These are phyloP conservation scores for Stagonosporopsis chrysanthemi DNA, from an alignment of 2,329 filamentous ascomycete genomes.

Conservation along the genomic window DNA sequence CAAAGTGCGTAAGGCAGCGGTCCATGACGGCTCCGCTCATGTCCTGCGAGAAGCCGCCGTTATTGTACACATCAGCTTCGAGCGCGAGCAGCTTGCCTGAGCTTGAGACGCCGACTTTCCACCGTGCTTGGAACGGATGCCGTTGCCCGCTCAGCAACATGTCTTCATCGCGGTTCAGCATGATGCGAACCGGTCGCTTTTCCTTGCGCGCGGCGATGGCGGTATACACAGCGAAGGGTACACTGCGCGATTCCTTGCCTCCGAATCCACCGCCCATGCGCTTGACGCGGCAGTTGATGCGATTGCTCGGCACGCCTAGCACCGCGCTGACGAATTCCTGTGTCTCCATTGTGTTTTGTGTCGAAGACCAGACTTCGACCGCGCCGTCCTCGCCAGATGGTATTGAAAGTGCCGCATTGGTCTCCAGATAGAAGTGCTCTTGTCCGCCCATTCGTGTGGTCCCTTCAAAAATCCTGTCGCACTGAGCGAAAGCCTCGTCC, in stretches of 20 bases:
- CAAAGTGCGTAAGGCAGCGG: conserved; percentile 82
- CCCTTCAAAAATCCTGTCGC: conserved; percentile 84
- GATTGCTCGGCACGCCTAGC: conserved; percentile 82
- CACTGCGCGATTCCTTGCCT: conserved; percentile 87
- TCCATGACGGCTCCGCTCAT: conserved; percentile 81
- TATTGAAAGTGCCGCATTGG: conserved; percentile 81
- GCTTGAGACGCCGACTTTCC: conserved; percentile 91
- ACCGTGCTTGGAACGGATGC: conserved; percentile 86
- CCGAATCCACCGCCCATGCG: conserved; percentile 92
- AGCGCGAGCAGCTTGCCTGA: conserved; percentile 91
- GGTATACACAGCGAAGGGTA: conserved; percentile 81
- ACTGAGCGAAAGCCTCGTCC: conserved; percentile 75
- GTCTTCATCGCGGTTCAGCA: conserved; percentile 95
- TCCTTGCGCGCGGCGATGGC: conserved; percentile 87
- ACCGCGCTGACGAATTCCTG: conserved; percentile 78
- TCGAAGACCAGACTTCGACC: conserved; percentile 77
- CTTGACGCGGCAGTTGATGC: conserved; percentile 88
- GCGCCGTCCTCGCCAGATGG: conserved; percentile 91
- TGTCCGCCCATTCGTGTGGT: conserved; percentile 88
- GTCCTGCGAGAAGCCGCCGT: conserved; percentile 79
- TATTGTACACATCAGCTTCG: conserved; percentile 88
- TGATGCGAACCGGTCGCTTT: conserved; percentile 82
- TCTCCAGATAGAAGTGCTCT: conserved; percentile 97
- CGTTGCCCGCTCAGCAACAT: conserved; percentile 90
- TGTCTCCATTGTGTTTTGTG: conserved; percentile 51